phyloP scores from a whole-genome alignment of 768 basidiomycete species.

The Leccinum truebloodii region DNA sequence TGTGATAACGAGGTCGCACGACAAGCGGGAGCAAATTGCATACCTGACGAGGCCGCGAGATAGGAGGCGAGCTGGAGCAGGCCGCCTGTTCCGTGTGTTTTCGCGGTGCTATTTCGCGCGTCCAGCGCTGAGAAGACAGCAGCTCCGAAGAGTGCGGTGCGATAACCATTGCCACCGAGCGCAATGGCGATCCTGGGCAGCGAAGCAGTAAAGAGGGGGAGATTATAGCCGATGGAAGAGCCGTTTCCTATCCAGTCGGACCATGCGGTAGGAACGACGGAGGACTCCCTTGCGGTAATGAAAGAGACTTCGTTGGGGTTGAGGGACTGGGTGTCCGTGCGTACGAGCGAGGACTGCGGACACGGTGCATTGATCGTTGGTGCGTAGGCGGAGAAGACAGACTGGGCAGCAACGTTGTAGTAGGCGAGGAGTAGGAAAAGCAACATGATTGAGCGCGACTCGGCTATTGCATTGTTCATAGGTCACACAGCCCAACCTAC shows the following conservation, averaged over 20 bases:
- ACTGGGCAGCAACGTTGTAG: background rate
- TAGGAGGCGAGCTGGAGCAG: conserved; percentile 73
- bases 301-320: conserved; percentile 52
- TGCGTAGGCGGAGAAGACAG: conserved; percentile 50
- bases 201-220: conserved; percentile 40
- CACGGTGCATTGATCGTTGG: conserved; percentile 50
- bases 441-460: background rate
- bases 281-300: conserved; percentile 42
- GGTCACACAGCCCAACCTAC: background rate
- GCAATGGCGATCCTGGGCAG: conserved; percentile 63
- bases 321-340: conserved; percentile 53
- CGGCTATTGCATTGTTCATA: conserved; percentile 9
- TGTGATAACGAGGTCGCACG: background rate
- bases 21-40: conserved; percentile 7
- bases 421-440: background rate
- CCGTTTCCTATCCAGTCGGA: conserved; percentile 58
- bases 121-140: conserved; percentile 60
- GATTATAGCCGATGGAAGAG: conserved; percentile 51
- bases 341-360: conserved; percentile 56
- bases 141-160: conserved; percentile 68
- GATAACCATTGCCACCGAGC: conserved; percentile 68
- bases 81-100: conserved; percentile 61
- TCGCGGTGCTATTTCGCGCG: conserved; percentile 58
- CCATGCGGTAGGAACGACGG: conserved; percentile 52
- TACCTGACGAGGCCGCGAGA: conserved; percentile 65